phyloP scores from a whole-genome alignment of 495 filamentous ascomycete species.

The Elaphomyces granulatus region DNA sequence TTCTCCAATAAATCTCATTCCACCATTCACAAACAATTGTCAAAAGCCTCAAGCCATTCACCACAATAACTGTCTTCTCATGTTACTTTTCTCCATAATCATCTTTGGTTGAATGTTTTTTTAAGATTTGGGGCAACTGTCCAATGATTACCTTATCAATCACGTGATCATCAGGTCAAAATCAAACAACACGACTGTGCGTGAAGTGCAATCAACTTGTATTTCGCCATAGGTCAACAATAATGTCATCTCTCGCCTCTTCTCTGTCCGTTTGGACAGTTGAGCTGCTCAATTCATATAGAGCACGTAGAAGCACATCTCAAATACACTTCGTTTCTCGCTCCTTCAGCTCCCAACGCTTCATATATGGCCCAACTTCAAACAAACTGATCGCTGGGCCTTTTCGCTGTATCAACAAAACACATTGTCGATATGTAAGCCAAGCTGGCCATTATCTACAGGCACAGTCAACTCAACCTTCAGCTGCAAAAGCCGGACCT shows the following conservation, averaged over 20 bases:
- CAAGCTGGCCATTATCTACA: neutral
- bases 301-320: neutral
- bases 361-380: neutral
- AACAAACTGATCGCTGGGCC: constrained; percentile 2
- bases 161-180: constrained; percentile 8
- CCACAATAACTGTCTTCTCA: no score
- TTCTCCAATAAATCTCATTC: no score
- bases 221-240: neutral
- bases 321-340: neutral
- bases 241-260: constrained; percentile 2
- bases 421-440: neutral
- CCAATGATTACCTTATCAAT: neutral
- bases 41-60: no score
- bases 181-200: no score
- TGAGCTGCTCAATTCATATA: neutral
- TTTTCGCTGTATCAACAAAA: no score
- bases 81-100: no score
- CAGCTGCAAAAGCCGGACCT: constrained; percentile 1
- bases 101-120: no score
- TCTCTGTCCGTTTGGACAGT: constrained; percentile 1
- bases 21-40: no score
- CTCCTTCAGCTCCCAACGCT: neutral
- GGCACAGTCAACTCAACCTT: neutral
- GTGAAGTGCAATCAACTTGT: neutral
- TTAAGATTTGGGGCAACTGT: no score